Evolutionary conservation across 139 green algal species (phyloP).

Genomic region (Auxenochlorella protothecoides): DNA sequence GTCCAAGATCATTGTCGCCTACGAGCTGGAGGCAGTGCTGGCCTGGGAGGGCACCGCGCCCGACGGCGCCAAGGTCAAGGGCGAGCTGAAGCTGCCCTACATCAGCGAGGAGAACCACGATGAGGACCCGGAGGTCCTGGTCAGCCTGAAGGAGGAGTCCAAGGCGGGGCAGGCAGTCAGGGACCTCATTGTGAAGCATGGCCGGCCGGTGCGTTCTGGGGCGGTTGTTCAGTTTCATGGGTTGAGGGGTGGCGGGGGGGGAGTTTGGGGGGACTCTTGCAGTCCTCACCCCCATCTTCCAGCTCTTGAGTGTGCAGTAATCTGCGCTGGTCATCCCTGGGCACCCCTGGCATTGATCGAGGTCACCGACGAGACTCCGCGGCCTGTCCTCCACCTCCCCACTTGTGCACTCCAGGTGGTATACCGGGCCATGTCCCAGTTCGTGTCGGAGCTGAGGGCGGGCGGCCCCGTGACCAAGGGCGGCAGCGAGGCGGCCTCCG

Average conservation of each 20-base stretch:
- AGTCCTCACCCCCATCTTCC: neutral
- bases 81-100: slow-evolving; percentile 29
- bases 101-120: slow-evolving; percentile 76
- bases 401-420: slow-evolving; percentile 25
- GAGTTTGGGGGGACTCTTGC: neutral
- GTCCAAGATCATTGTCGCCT: slow-evolving; percentile 71
- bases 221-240: neutral
- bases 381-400: neutral
- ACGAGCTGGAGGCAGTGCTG: slow-evolving; percentile 69
- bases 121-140: slow-evolving; percentile 72
- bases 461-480: slow-evolving; percentile 29
- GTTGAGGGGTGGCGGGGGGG: neutral
- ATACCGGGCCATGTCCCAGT: slow-evolving; percentile 29
- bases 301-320: neutral
- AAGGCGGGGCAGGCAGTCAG: slow-evolving; percentile 18
- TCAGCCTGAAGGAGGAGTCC: slow-evolving; percentile 3
- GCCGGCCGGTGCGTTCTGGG: slow-evolving; percentile 21
- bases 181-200: slow-evolving; percentile 29
- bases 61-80: slow-evolving; percentile 8
- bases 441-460: slow-evolving; percentile 56
- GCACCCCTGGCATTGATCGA: no score
- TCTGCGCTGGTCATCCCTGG: neutral
- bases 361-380: neutral
- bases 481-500: neutral
- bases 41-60: slow-evolving; percentile 35